These are phyloP conservation scores for Venturia aucupariae DNA, from an alignment of 2,329 filamentous ascomycete genomes.

Conservation along the genomic window DNA sequence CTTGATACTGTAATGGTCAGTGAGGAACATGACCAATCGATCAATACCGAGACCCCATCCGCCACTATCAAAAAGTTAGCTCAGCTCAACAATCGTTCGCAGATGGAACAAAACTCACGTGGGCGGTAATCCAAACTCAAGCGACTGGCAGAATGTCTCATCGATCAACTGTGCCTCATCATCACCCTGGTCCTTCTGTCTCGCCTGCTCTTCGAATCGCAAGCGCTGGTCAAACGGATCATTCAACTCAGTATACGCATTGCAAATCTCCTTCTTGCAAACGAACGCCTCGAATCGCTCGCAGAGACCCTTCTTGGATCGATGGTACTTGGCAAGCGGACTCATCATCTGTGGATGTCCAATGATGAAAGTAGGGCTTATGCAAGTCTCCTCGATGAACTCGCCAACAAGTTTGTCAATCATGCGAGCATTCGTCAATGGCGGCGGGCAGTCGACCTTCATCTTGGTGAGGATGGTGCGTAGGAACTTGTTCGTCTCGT, in stretches of 20 bases:
- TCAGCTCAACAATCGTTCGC: background rate
- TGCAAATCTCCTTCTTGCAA: slow-evolving; percentile 93
- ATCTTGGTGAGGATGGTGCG: slow-evolving; percentile 76
- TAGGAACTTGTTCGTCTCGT: slow-evolving; percentile 83
- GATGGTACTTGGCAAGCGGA: slow-evolving; percentile 91
- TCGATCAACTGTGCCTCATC: slow-evolving; percentile 95
- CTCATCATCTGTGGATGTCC: slow-evolving; percentile 83
- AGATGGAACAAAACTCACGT: background rate
- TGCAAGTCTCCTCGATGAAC: slow-evolving; percentile 84
- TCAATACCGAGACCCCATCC: slow-evolving; percentile 96
- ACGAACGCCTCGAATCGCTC: slow-evolving; percentile 98
- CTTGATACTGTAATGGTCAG: slow-evolving; percentile 90
- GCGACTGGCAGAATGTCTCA: slow-evolving; percentile 83
- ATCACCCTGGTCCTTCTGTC: slow-evolving; percentile 92
- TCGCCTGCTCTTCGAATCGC: slow-evolving; percentile 88
- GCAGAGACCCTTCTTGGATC: slow-evolving; percentile 70
- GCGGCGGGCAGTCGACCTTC: slow-evolving; percentile 80
- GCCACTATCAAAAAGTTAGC: slow-evolving; percentile 64
- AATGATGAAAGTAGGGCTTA: slow-evolving; percentile 87
- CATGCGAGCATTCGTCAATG: slow-evolving; percentile 90
- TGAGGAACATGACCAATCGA: slow-evolving; percentile 86
- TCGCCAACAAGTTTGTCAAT: slow-evolving; percentile 85
- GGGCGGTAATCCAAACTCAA: slow-evolving; percentile 86
- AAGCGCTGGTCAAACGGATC: slow-evolving; percentile 84
- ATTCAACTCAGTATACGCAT: slow-evolving; percentile 98